These are phyloP conservation scores for Blastomyces percursus DNA, from an alignment of 2,329 filamentous ascomycete species.

Conservation along the genomic window DNA sequence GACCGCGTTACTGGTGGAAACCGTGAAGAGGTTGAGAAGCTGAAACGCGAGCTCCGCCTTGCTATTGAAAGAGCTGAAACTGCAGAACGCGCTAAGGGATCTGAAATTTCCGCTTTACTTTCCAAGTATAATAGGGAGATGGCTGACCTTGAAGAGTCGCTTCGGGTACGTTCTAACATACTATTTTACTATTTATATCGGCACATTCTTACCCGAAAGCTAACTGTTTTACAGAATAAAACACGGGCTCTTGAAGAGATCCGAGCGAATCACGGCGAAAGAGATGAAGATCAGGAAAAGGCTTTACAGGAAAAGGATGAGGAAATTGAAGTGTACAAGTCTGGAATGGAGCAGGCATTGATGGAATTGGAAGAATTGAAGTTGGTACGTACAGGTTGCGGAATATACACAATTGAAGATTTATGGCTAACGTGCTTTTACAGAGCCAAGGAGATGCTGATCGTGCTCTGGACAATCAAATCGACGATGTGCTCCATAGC, in stretches of 20 bases:
- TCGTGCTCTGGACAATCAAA: constrained; percentile 72
- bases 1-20: constrained; percentile 76
- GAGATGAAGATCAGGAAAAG: constrained; percentile 74
- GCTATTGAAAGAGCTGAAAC: constrained; percentile 87
- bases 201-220: constrained; percentile 13
- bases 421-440: neutral
- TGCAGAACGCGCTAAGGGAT: constrained; percentile 83
- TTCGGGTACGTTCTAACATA: constrained; percentile 39
- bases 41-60: constrained; percentile 86
- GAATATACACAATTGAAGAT: neutral
- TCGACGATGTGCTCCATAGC: constrained; percentile 76
- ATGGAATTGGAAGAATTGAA: constrained; percentile 84
- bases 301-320: constrained; percentile 89
- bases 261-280: constrained; percentile 64
- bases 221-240: constrained; percentile 54
- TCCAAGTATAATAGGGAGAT: constrained; percentile 96
- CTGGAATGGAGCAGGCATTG: constrained; percentile 91
- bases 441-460: constrained; percentile 64
- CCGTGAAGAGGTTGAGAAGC: constrained; percentile 87
- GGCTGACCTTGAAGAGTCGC: constrained; percentile 85
- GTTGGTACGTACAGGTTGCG: constrained; percentile 32
- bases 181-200: neutral
- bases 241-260: constrained; percentile 75
- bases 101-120: constrained; percentile 86
- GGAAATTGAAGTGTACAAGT: constrained; percentile 95